Evolutionary conservation across 768 basidiomycete species (phyloP).

Genomic region (Xerocomus brunneocitrinus): DNA sequence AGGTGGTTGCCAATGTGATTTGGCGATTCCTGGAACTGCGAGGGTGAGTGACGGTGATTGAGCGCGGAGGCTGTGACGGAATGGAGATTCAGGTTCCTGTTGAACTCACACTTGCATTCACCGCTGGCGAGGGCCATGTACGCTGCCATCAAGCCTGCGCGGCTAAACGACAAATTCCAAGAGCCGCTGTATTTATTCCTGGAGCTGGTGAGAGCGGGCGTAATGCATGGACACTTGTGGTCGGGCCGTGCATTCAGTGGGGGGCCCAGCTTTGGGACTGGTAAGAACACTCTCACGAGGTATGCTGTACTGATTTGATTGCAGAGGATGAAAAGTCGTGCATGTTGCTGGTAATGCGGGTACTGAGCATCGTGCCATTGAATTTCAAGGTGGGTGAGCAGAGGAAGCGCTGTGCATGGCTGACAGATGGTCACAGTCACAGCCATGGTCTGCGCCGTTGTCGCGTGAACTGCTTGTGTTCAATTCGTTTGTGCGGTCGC

Average conservation of each 20-base stretch:
- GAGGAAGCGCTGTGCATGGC: not conserved
- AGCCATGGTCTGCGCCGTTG: slow-evolving; percentile 92
- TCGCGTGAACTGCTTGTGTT: slow-evolving; percentile 96
- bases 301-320: slow-evolving; percentile 22
- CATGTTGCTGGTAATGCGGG: slow-evolving; percentile 95
- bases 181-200: slow-evolving; percentile 92
- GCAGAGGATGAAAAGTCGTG: slow-evolving; percentile 90
- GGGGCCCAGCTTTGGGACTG: slow-evolving; percentile 91
- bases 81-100: slow-evolving; percentile 62
- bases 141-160: slow-evolving; percentile 67
- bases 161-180: slow-evolving; percentile 97
- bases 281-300: slow-evolving; percentile 44
- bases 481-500: slow-evolving; percentile 93
- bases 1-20: slow-evolving; percentile 95
- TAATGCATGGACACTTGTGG: slow-evolving; percentile 93
- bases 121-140: slow-evolving; percentile 90
- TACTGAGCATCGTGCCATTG: slow-evolving; percentile 90
- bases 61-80: not conserved
- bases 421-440: slow-evolving; percentile 47
- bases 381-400: slow-evolving; percentile 71
- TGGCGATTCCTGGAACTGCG: slow-evolving; percentile 97
- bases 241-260: slow-evolving; percentile 85
- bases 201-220: slow-evolving; percentile 93
- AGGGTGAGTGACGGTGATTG: slow-evolving; percentile 49
- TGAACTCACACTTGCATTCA: slow-evolving; percentile 85